Evolutionary conservation across 2,329 filamentous ascomycete genomes (phyloP).

Genomic region (Orbilia blumenaviensis): DNA sequence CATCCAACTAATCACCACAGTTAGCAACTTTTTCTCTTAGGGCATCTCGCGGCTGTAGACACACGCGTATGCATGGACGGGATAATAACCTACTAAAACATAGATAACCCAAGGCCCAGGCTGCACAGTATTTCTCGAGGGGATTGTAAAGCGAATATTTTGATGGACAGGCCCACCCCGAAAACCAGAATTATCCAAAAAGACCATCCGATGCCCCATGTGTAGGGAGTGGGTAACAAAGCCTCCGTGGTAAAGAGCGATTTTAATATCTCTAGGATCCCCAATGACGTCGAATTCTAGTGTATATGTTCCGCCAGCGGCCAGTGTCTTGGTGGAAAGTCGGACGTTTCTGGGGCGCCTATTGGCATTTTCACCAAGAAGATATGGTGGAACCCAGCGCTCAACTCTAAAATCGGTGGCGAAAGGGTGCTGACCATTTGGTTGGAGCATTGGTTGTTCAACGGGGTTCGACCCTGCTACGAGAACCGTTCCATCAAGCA

Average conservation of each 20-base stretch:
- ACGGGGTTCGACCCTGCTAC: conserved; percentile 71
- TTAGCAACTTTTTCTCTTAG: neutral
- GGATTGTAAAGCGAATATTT: conserved; percentile 66
- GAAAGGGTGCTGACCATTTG: conserved; percentile 64
- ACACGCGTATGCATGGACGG: too few species aligned
- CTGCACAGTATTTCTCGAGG: conserved; percentile 68
- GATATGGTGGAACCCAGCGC: conserved; percentile 70
- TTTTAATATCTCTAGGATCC: conserved; percentile 63
- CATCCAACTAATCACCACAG: conserved; percentile 61
- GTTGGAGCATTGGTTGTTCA: conserved; percentile 66
- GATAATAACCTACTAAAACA: conserved; percentile 61
- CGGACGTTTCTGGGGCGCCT: conserved; percentile 65
- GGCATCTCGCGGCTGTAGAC: neutral
- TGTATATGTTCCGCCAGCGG: conserved; percentile 63
- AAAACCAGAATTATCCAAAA: conserved; percentile 66
- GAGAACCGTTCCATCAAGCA: conserved; percentile 70
- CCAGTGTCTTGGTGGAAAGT: conserved; percentile 63
- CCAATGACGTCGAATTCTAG: conserved; percentile 64
- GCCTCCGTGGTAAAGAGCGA: conserved; percentile 69
- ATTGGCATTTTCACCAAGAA: conserved; percentile 65
- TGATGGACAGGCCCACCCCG: conserved; percentile 61
- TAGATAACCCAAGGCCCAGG: conserved; percentile 71
- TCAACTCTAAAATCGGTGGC: conserved; percentile 71
- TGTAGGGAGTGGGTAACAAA: conserved; percentile 71
- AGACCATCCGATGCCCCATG: conserved; percentile 70